Evolutionary conservation across 1,284 basidiomycete species (phyloP), one percentile per base, ranked within the genome.

Genomic region (Tylopilus sp.): DNA sequence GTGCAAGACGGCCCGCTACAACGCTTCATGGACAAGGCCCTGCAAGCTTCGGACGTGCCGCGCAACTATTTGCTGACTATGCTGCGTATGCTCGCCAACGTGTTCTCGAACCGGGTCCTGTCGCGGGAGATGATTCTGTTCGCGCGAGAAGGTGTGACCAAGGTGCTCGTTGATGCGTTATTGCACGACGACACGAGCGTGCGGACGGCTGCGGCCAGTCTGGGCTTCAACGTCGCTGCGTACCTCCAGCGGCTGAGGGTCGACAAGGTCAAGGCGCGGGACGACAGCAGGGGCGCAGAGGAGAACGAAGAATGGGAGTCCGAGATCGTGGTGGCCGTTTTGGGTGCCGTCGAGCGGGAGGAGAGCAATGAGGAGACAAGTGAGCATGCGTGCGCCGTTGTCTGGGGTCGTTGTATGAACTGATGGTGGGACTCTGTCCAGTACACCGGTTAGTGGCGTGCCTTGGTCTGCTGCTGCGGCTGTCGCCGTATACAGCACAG

Each of bases 381-480:
- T 88, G 53, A 70, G 89, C 9, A 11, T 5, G 23, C 30, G 88
- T 7, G 6, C n/a, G 35, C 23, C 16, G 19, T n/a, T n/a, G n/a
- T n/a, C n/a, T n/a, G n/a, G n/a, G 38, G 15, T 18, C 18, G 11
- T 41, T 15, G 25, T 21, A 19, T 28, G 31, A 1, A 19, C 44
- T 54, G 49, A 46, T 26, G 9, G 16, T 10, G 12, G 33, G 15
- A 15, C 7, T 16, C 18, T 11, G 34, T 35, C 9, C 59, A 89
- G 90, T 91, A 2, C 86, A 94, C 65, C 84, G 92, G 12, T 69
- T 95, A 38, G 76, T 81, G 1, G 90, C 89, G 1, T 83, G 86
- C 9, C 68, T 94, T 26, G 89, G 81, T 2, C 79, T 90, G 59
- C 65, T 89, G 39, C 56, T 94, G 44, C 79, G 89, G 35, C 67